Percentiles rank a stretch among this genome's conserved stretches.
phyloP scores from a whole-genome alignment of 1,284 basidiomycete species.

The Cryptococcus jaspeensis region DNA sequence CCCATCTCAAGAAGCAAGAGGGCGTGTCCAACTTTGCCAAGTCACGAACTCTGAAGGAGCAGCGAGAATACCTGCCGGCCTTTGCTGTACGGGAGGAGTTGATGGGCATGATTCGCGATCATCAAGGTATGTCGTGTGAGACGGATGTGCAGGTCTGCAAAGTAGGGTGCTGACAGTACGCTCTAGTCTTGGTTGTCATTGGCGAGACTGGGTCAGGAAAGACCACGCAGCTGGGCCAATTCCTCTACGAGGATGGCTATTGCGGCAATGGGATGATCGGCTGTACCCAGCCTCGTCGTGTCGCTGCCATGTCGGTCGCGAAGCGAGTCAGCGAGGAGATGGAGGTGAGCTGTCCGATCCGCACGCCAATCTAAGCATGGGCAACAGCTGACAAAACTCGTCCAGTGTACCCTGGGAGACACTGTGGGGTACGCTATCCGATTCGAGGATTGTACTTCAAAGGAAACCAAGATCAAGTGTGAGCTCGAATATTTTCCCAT shows the following conservation, averaged over 20 bases:
- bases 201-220: constrained; percentile 94
- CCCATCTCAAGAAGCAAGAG: constrained; percentile 74
- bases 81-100: constrained; percentile 96
- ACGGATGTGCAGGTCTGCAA: not conserved
- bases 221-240: constrained; percentile 92
- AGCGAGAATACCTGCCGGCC: constrained; percentile 94
- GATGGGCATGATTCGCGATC: constrained; percentile 85
- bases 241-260: constrained; percentile 94
- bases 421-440: constrained; percentile 95
- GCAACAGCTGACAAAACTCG: not conserved
- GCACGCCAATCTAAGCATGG: not conserved
- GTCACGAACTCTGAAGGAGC: constrained; percentile 83
- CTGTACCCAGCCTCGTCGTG: constrained; percentile 94
- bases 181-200: constrained; percentile 80
- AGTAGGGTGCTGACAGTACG: constrained; percentile 3
- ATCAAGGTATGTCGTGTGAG: constrained; percentile 67
- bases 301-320: constrained; percentile 97
- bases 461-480: constrained; percentile 95
- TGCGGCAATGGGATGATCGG: constrained; percentile 83
- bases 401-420: constrained; percentile 76
- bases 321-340: constrained; percentile 97
- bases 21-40: constrained; percentile 82
- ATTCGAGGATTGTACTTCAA: constrained; percentile 92
- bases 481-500: constrained; percentile 31
- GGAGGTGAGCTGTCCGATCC: constrained; percentile 50